phyloP scores from a whole-genome alignment of 495 filamentous ascomycete species.

The Astrocystis sublimbata region DNA sequence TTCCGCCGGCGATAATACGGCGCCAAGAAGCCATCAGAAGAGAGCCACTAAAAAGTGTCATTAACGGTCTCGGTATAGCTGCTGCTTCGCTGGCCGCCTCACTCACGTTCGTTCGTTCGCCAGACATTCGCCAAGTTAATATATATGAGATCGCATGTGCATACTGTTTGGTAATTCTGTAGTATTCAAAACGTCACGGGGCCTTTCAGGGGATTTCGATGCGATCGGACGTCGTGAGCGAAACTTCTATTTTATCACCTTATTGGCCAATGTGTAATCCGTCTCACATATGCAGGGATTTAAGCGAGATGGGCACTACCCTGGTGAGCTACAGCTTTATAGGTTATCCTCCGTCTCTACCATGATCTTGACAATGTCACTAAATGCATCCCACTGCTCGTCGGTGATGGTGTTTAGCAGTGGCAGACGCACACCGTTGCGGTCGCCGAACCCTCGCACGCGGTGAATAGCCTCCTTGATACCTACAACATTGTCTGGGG shows the following conservation, averaged over 20 bases:
- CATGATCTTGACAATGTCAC: constrained; percentile 14
- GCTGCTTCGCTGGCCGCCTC: not conserved
- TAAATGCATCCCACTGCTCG: constrained; percentile 12
- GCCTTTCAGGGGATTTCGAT: constrained; percentile 7
- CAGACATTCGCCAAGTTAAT: not conserved
- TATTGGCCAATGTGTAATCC: constrained; percentile 12
- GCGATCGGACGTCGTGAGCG: constrained; percentile 14
- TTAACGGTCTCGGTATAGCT: not conserved
- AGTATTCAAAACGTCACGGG: constrained; percentile 11
- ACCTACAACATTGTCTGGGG: constrained; percentile 13
- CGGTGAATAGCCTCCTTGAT: constrained; percentile 13
- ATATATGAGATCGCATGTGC: constrained; percentile 8
- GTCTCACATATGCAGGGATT: constrained; percentile 12
- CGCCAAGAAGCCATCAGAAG: not conserved
- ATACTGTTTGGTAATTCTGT: not conserved
- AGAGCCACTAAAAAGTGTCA: not conserved
- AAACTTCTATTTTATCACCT: constrained; percentile 11
- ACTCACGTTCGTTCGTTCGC: not conserved
- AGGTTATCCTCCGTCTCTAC: constrained; percentile 15
- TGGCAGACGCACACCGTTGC: constrained; percentile 12
- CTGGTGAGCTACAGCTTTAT: constrained; percentile 7
- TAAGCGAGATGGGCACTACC: constrained; percentile 15
- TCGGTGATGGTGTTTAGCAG: constrained; percentile 16
- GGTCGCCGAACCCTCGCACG: constrained; percentile 16
- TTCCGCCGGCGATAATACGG: not conserved